These are phyloP conservation scores for Leishmania major DNA, from an alignment of 208 protist genomes.

Conservation along the genomic window DNA sequence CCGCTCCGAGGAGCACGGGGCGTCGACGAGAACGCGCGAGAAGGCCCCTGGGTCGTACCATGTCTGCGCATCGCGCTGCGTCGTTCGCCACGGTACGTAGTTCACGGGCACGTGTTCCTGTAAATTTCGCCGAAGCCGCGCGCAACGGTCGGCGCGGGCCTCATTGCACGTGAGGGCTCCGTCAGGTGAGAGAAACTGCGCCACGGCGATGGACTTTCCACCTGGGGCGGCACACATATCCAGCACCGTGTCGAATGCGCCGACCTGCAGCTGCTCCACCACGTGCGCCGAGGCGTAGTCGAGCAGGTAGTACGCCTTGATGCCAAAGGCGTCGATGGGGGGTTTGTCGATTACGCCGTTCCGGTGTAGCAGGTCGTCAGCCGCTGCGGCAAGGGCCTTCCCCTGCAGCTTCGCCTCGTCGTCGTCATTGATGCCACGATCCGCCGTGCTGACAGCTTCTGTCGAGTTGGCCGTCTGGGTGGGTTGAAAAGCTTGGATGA, in stretches of 20 bases:
- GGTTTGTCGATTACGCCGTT: slow-evolving; percentile 39
- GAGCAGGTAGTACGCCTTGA: slow-evolving; percentile 78
- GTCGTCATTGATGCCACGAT: neutral
- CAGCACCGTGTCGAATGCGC: slow-evolving; percentile 73
- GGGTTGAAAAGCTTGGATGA: slow-evolving; percentile 52
- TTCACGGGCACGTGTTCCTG: slow-evolving; percentile 75
- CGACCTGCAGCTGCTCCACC: slow-evolving; percentile 79
- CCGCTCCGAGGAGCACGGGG: slow-evolving; percentile 93
- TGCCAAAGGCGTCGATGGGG: slow-evolving; percentile 60
- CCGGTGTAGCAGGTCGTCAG: neutral
- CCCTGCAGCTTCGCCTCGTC: neutral
- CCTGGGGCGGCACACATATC: slow-evolving; percentile 85
- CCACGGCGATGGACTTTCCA: slow-evolving; percentile 77
- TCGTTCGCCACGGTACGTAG: slow-evolving; percentile 57
- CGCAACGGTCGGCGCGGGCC: slow-evolving; percentile 50
- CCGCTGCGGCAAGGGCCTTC: neutral
- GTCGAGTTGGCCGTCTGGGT: neutral
- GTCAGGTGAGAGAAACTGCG: slow-evolving; percentile 73
- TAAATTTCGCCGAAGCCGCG: slow-evolving; percentile 69
- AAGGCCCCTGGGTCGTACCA: slow-evolving; percentile 71
- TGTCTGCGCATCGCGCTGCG: slow-evolving; percentile 71
- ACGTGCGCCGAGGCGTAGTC: slow-evolving; percentile 79
- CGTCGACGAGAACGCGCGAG: slow-evolving; percentile 89
- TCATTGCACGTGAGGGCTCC: slow-evolving; percentile 84
- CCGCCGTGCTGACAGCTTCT: neutral